Evolutionary conservation across 1,284 basidiomycete genomes (phyloP).

Genomic region (Mycena sp.): DNA sequence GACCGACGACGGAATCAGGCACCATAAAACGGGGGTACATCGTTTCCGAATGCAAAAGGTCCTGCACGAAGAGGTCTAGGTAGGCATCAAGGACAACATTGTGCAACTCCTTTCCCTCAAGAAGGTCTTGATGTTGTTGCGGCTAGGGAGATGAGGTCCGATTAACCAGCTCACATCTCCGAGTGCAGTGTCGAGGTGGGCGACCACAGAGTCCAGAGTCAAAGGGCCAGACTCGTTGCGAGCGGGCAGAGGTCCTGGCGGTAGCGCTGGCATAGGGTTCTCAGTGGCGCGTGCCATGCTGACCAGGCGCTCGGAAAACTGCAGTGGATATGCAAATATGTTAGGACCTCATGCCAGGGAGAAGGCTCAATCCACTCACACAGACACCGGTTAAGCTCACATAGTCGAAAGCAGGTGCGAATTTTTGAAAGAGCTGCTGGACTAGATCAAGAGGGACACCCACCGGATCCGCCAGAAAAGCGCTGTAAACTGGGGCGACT

Average conservation of each 20-base stretch:
- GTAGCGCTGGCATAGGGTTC: too few relatives aligned
- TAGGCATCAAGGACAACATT: neutral
- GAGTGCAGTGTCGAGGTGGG: neutral
- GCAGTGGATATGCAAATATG: neutral
- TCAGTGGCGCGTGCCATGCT: neutral
- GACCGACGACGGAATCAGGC: neutral
- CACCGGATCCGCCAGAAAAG: neutral
- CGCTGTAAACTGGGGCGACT: neutral
- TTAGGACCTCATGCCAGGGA: too few relatives aligned
- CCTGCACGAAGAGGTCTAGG: neutral
- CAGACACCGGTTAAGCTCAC: neutral
- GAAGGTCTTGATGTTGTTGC: neutral
- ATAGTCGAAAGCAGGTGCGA: neutral
- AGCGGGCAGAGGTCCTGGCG: too few relatives aligned
- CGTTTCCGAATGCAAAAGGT: neutral
- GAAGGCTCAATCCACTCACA: too few relatives aligned
- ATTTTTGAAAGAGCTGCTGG: neutral
- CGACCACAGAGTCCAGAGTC: neutral
- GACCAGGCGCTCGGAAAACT: neutral
- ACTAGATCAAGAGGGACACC: conserved; percentile 2
- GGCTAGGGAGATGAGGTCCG: neutral
- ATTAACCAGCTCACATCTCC: neutral
- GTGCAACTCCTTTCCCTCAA: neutral
- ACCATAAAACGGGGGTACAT: neutral
- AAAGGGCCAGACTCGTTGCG: too few relatives aligned